phyloP scores from a whole-genome alignment of 805 yeast genomes.

The Blastobotrys attinorum region DNA sequence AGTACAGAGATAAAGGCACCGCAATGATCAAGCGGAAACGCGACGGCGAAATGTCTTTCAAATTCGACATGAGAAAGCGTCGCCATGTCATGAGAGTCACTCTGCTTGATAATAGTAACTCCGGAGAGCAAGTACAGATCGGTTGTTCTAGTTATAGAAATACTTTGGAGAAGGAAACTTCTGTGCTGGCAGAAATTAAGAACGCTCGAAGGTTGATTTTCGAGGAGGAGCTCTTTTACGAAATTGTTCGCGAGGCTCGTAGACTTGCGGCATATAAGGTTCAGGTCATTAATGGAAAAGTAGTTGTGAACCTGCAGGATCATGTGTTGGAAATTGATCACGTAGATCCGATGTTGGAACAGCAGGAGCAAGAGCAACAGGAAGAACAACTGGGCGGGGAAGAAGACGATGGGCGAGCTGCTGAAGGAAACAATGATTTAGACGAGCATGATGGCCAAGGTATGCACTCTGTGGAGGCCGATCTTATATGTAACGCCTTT shows the following conservation, averaged over 20 bases:
- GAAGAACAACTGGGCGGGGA: conserved; percentile 30
- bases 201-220: conserved; percentile 68
- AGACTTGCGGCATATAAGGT: conserved; percentile 62
- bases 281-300: conserved; percentile 52
- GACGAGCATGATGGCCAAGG: conserved; percentile 23
- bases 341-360: conserved; percentile 27
- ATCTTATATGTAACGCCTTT: conserved; percentile 43
- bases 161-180: conserved; percentile 8
- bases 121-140: conserved; percentile 9
- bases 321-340: conserved; percentile 66
- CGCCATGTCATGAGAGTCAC: conserved; percentile 51
- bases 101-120: conserved; percentile 38
- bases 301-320: conserved; percentile 56
- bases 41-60: conserved; percentile 39
- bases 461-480: conserved; percentile 41
- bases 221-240: conserved; percentile 83
- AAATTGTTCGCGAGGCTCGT: conserved; percentile 68
- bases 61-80: conserved; percentile 29
- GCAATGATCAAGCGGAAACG: conserved; percentile 55
- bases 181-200: conserved; percentile 48
- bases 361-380: conserved; percentile 27
- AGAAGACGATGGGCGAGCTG: conserved; percentile 32
- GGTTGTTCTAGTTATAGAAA: conserved; percentile 14
- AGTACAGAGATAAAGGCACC: conserved; percentile 62
- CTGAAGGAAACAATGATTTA: conserved; percentile 9